Conservation (phyloP, 441 rosid genomes). For the Gossypium trilobum region DNA sequence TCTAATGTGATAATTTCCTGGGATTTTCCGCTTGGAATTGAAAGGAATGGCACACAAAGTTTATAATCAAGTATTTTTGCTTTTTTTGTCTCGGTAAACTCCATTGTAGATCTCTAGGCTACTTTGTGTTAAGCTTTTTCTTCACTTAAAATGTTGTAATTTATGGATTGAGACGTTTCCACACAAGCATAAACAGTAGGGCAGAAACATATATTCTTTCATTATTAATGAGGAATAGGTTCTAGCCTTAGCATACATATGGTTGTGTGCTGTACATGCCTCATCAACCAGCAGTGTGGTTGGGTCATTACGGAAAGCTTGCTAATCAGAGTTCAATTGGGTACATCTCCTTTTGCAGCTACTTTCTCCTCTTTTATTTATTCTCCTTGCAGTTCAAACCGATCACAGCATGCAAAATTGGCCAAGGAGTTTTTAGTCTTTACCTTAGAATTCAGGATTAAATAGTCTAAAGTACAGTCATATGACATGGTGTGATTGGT, state of each 20-base stretch:
- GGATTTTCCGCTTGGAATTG: conserved; percentile 5
- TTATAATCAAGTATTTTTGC: background rate
- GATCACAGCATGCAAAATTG: conserved; percentile 31
- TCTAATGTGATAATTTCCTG: background rate
- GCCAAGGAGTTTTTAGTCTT: conserved; percentile 27
- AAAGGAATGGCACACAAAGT: background rate
- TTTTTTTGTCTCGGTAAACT: background rate
- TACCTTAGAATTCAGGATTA: conserved; percentile 37
- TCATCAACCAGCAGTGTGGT: background rate
- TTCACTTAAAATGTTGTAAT: background rate
- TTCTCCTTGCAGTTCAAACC: conserved; percentile 25
- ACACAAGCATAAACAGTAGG: background rate
- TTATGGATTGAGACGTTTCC: background rate
- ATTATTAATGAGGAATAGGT: background rate
- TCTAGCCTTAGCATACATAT: background rate
- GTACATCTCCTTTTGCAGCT: conserved; percentile 30
- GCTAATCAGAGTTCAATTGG: conserved; percentile 16
- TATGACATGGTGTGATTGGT: conserved; percentile 65
- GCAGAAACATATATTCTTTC: background rate
- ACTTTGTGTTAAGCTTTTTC: background rate
- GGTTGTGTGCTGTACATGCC: background rate
- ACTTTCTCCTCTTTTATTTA: conserved; percentile 11
- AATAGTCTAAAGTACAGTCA: conserved; percentile 26
- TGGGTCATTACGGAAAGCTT: conserved; percentile 9
- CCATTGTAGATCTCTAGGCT: background rate